Evolutionary conservation across 2,329 filamentous ascomycete species (phyloP).

Genomic region (Ophiostoma tasmaniense): DNA sequence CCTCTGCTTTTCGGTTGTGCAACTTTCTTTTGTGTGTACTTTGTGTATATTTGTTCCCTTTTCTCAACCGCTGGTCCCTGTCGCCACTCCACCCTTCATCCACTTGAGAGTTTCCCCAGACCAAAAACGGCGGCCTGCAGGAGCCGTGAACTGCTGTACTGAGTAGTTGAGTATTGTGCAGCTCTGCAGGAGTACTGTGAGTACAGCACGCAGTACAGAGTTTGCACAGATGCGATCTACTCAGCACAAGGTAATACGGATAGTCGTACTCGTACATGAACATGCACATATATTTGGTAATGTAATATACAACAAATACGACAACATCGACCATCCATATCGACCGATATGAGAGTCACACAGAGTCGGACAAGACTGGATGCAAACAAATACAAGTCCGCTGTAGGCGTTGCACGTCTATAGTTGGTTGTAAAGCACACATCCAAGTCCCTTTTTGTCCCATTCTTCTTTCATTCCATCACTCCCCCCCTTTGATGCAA

Average conservation of each 20-base stretch:
- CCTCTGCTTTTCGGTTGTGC: not conserved
- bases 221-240: not conserved
- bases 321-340: not conserved
- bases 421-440: too few species aligned
- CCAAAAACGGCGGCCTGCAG: conserved; percentile 7
- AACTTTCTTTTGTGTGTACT: not conserved
- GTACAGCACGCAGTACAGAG: too few species aligned
- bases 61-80: not conserved
- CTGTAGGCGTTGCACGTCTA: too few species aligned
- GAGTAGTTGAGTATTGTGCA: not conserved
- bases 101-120: not conserved
- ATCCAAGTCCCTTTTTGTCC: too few species aligned
- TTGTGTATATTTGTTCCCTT: not conserved
- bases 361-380: too few species aligned
- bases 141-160: not conserved
- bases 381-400: too few species aligned
- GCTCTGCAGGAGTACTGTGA: not conserved
- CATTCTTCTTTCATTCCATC: too few species aligned
- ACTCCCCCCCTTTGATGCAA: too few species aligned
- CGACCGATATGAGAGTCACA: not conserved
- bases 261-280: not conserved
- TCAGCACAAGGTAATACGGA: not conserved
- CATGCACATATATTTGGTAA: not conserved
- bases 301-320: not conserved
- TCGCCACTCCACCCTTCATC: not conserved